Conservation (phyloP, 306 rosid species). For the Alnus glutinosa region DNA sequence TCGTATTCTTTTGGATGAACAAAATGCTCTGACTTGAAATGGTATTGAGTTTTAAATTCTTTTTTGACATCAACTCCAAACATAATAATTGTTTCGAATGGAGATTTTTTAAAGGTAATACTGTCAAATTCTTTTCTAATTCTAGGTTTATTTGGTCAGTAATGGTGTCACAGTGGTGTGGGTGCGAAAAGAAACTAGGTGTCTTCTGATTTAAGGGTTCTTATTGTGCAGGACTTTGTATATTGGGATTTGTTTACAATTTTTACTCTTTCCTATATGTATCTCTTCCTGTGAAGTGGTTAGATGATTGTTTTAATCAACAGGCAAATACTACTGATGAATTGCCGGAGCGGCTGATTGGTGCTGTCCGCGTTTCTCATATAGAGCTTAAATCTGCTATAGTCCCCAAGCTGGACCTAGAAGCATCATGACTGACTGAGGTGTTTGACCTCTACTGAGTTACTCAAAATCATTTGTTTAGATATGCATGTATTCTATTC, state of each 20-base stretch:
- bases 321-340: constrained; percentile 88
- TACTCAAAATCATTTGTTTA: constrained; percentile 55
- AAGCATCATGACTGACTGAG: constrained; percentile 48
- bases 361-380: constrained; percentile 93
- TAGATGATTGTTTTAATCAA: constrained; percentile 27
- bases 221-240: too few relatives aligned
- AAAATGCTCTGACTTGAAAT: too few relatives aligned
- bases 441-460: constrained; percentile 18
- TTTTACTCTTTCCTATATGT: background rate
- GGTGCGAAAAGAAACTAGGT: background rate
- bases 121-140: background rate
- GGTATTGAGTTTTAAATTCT: background rate
- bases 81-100: background rate
- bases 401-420: constrained; percentile 71
- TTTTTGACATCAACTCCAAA: background rate
- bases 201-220: too few relatives aligned
- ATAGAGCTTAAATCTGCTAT: constrained; percentile 73
- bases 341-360: constrained; percentile 92
- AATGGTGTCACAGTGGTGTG: background rate
- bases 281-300: constrained; percentile 19
- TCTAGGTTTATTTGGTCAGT: background rate
- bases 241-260: background rate
- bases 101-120: background rate
- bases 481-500: constrained; percentile 41
- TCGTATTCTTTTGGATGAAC: too few relatives aligned